Conservation (phyloP, 78 protist genomes). For the Mantamonas sphyraenae region DNA sequence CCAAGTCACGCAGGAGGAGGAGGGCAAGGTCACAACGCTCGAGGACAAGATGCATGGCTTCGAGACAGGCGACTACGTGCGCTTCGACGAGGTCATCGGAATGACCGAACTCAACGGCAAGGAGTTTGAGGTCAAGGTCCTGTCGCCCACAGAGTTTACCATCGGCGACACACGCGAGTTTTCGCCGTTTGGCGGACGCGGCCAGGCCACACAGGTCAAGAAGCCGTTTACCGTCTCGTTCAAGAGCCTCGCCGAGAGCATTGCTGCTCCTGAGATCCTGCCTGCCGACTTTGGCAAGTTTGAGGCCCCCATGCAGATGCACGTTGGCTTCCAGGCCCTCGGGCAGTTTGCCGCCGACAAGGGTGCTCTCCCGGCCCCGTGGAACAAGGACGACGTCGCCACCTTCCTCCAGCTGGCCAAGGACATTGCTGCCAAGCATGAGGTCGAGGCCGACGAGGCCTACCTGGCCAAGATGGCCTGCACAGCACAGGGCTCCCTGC, state of each 20-base stretch:
- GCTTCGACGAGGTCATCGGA: slow-evolving; percentile 79
- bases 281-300: slow-evolving; percentile 69
- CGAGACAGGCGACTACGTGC: slow-evolving; percentile 74
- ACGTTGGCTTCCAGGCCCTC: slow-evolving; percentile 58
- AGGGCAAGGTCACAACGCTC: slow-evolving; percentile 64
- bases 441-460: slow-evolving; percentile 48
- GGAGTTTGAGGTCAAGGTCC: slow-evolving; percentile 31
- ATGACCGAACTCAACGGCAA: slow-evolving; percentile 73
- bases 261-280: slow-evolving; percentile 49
- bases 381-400: slow-evolving; percentile 30
- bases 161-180: slow-evolving; percentile 67
- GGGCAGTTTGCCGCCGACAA: slow-evolving; percentile 17
- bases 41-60: slow-evolving; percentile 69
- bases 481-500: slow-evolving; percentile 48
- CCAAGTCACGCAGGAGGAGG: not conserved
- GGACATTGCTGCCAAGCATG: too few relatives aligned
- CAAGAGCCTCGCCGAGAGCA: slow-evolving; percentile 39
- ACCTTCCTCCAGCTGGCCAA: not conserved
- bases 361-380: slow-evolving; percentile 47
- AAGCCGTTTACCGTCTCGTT: slow-evolving; percentile 43
- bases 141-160: slow-evolving; percentile 18
- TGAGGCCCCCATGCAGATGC: slow-evolving; percentile 49
- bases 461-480: slow-evolving; percentile 35
- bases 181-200: slow-evolving; percentile 58
- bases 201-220: slow-evolving; percentile 84